Evolutionary conservation across 805 yeast genomes (phyloP).

Genomic region (Saccharomycopsis babjevae): DNA sequence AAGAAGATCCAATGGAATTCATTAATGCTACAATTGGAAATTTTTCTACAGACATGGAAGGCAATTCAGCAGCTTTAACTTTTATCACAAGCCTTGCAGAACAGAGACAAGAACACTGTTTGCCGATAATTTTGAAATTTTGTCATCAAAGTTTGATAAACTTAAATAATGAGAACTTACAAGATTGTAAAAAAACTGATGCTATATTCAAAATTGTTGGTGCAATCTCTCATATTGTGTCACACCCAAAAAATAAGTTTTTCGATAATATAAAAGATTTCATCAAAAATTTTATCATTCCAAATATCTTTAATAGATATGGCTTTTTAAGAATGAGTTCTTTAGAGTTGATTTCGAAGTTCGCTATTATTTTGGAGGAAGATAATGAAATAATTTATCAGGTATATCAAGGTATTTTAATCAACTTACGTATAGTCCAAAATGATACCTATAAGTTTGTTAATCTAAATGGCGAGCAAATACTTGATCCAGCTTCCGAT

Average conservation of each 20-base stretch:
- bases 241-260: slow-evolving; percentile 46
- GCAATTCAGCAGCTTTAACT: slow-evolving; percentile 67
- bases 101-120: slow-evolving; percentile 50
- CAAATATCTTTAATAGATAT: slow-evolving; percentile 51
- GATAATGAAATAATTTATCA: slow-evolving; percentile 25
- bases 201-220: slow-evolving; percentile 76
- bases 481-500: slow-evolving; percentile 29
- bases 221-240: slow-evolving; percentile 50
- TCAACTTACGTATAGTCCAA: slow-evolving; percentile 9
- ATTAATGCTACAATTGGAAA: slow-evolving; percentile 62
- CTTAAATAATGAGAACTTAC: slow-evolving; percentile 31
- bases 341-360: slow-evolving; percentile 53
- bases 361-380: slow-evolving; percentile 49
- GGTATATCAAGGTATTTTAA: slow-evolving; percentile 29
- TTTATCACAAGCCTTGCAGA: slow-evolving; percentile 63
- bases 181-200: slow-evolving; percentile 58
- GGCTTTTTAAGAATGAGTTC: slow-evolving; percentile 71
- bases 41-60: slow-evolving; percentile 45
- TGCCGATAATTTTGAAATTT: slow-evolving; percentile 53
- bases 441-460: slow-evolving; percentile 1
- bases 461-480: slow-evolving; percentile 3
- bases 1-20: slow-evolving; percentile 82
- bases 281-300: slow-evolving; percentile 53
- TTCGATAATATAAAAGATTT: slow-evolving; percentile 56
- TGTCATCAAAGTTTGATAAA: slow-evolving; percentile 39